These are phyloP conservation scores for Cyberlindnera samutprakarnensis DNA, from an alignment of 805 yeast species.

Conservation along the genomic window DNA sequence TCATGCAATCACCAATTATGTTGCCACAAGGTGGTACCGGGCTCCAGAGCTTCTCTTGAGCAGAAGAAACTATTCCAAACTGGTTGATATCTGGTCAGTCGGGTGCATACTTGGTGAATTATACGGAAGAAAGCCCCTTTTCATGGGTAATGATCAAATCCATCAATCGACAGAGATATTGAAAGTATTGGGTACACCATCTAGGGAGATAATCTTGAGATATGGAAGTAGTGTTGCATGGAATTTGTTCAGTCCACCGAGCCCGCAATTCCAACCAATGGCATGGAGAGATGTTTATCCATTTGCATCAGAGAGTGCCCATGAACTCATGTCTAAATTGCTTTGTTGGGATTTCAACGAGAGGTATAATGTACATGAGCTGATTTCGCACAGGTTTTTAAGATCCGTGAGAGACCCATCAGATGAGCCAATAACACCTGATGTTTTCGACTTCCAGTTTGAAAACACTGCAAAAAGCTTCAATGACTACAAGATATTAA, in stretches of 20 bases:
- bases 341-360: slow-evolving; percentile 56
- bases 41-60: slow-evolving; percentile 85
- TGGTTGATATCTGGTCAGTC: slow-evolving; percentile 87
- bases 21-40: slow-evolving; percentile 92
- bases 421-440: slow-evolving; percentile 47
- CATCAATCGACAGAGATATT: slow-evolving; percentile 68
- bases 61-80: slow-evolving; percentile 49
- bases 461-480: slow-evolving; percentile 38
- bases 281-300: slow-evolving; percentile 56
- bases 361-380: slow-evolving; percentile 48
- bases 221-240: slow-evolving; percentile 41
- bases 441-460: slow-evolving; percentile 58
- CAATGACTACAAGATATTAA: slow-evolving; percentile 38
- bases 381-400: slow-evolving; percentile 53
- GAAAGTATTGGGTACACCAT: slow-evolving; percentile 67
- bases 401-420: slow-evolving; percentile 40
- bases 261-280: slow-evolving; percentile 32
- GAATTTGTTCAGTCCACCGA: slow-evolving; percentile 37
- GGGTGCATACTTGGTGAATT: slow-evolving; percentile 89
- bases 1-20: slow-evolving; percentile 66
- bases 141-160: slow-evolving; percentile 64
- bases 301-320: slow-evolving; percentile 45
- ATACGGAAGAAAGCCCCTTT: slow-evolving; percentile 72
- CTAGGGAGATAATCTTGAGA: slow-evolving; percentile 33
- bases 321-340: slow-evolving; percentile 44